Evolutionary conservation across 2,329 filamentous ascomycete genomes (phyloP), one percentile per base, ranked within the genome.

Genomic region (Mycosphaerella arachidis): DNA sequence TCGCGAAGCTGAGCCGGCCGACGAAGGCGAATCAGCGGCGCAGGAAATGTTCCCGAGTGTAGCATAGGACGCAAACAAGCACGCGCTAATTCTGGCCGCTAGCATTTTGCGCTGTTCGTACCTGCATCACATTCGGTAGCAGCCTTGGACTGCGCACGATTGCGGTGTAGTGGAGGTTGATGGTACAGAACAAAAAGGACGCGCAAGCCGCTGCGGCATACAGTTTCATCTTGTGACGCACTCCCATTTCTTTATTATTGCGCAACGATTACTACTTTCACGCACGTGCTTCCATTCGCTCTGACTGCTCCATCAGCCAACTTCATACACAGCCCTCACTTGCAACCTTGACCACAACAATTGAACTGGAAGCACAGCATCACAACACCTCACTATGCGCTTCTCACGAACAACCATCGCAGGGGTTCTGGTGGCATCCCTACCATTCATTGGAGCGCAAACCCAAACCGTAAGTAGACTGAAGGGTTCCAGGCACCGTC

Each of bases 361-460:
- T 45, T 37, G 37, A 3, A 45, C 53, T 29, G 9, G 8, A 20
- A 6, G 10, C 20, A 6, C 53, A 30, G 10, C 37, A 55, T 5
- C 53, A 18, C 31, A 5, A 8, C 13, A n/a, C 48, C 52, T 27
- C 61, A 70, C n/a, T 53, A 74, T 74, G 72, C 71, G 68, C 48
- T 70, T 72, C 63, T 56, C 50, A 35, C 27, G 16, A 3, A 52
- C 65, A 24, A 59, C 48, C 12, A 63, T 72, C 53, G 60, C 73
- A 51, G 65, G 76, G 55, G 71, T 73, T 31, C 57, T 75, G 33
- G 72, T 74, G 46, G 61, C 60, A n/a, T 66, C 75, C n/a, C 67
- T 78, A 30, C 75, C 82, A 57, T 74, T 82, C 48, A 78, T 80
- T 52, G 66, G 81, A 40, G 91, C 88, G 53, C 93, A 97, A 74